phyloP scores from a whole-genome alignment of 805 yeast genomes.

The Ogataea angusta region DNA sequence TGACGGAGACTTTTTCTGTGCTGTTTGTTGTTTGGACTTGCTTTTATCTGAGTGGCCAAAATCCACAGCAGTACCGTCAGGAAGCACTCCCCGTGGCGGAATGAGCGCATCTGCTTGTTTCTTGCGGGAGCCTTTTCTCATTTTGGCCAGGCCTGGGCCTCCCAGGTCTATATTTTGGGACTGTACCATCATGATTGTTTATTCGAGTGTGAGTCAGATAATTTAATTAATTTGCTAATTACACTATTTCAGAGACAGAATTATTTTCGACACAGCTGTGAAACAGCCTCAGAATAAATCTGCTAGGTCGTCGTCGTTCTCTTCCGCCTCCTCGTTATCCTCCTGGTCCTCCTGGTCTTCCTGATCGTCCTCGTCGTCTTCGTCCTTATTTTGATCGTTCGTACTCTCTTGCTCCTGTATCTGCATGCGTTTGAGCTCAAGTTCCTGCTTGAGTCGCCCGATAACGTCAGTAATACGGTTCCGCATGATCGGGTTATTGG shows the following conservation, averaged over 20 bases:
- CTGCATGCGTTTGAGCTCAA: conserved; percentile 75
- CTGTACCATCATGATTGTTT: conserved; percentile 11
- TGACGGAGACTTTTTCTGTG: conserved; percentile 9
- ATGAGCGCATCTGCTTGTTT: conserved; percentile 25
- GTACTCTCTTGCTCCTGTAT: conserved; percentile 35
- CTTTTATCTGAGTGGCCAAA: conserved; percentile 23
- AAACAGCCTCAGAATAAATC: conserved; percentile 22
- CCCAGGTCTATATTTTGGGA: conserved; percentile 4
- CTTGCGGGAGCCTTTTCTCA: conserved; percentile 33
- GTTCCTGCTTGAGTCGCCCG: conserved; percentile 70
- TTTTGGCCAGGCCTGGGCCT: conserved; percentile 11
- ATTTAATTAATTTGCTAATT: conserved; percentile 1
- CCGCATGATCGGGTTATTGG: conserved; percentile 79
- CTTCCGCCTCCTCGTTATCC: conserved; percentile 25
- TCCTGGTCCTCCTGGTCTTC: conserved; percentile 18
- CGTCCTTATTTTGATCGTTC: conserved; percentile 17
- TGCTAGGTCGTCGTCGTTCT: conserved; percentile 32
- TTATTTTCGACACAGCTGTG: not conserved
- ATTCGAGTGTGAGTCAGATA: conserved; percentile 1
- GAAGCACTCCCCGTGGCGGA: conserved; percentile 34
- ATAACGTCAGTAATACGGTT: conserved; percentile 83
- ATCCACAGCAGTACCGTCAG: conserved; percentile 27
- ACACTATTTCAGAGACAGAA: conserved; percentile 3
- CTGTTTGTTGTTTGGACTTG: conserved; percentile 15
- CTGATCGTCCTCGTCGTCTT: conserved; percentile 53